phyloP scores from a whole-genome alignment of 2,329 filamentous ascomycete species.

The Conoideocrella luteorostrata region DNA sequence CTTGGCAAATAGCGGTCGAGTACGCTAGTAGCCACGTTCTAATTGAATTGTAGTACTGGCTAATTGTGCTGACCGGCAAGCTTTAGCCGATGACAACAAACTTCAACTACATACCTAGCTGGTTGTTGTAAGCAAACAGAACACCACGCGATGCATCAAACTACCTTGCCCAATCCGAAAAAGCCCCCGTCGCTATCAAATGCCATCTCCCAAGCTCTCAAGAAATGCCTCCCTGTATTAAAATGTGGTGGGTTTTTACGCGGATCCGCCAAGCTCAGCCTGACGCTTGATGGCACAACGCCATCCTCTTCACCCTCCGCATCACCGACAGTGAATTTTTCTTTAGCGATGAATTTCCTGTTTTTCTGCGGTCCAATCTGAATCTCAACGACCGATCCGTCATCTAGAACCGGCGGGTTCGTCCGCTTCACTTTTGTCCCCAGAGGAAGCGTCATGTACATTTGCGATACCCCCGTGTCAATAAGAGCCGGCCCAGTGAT shows the following conservation, averaged over 20 bases:
- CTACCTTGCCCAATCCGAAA: background rate
- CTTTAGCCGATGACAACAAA: too few species aligned
- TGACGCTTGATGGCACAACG: background rate
- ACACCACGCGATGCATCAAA: too few species aligned
- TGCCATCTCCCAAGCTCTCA: conserved; percentile 2
- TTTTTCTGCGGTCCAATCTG: background rate
- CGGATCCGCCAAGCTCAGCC: conserved; percentile 1
- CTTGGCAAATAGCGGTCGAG: too few species aligned
- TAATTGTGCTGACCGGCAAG: too few species aligned
- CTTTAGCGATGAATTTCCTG: background rate
- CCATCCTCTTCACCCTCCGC: background rate
- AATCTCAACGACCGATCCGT: background rate
- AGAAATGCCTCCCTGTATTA: conserved; percentile 4
- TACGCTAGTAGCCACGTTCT: too few species aligned
- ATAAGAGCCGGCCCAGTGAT: background rate
- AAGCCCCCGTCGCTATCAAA: conserved; percentile 6
- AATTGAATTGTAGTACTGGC: too few species aligned
- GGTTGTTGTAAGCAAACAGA: too few species aligned
- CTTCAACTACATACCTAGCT: too few species aligned
- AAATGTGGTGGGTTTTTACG: background rate
- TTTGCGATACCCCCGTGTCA: conserved; percentile 6
- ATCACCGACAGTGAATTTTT: conserved; percentile 13
- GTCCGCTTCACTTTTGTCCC: conserved; percentile 3
- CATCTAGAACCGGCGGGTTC: background rate
- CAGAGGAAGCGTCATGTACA: conserved; percentile 7